Base-by-base conservation (phyloP, 1,284 basidiomycete species). In the Hemileia vastatrix region DNA sequence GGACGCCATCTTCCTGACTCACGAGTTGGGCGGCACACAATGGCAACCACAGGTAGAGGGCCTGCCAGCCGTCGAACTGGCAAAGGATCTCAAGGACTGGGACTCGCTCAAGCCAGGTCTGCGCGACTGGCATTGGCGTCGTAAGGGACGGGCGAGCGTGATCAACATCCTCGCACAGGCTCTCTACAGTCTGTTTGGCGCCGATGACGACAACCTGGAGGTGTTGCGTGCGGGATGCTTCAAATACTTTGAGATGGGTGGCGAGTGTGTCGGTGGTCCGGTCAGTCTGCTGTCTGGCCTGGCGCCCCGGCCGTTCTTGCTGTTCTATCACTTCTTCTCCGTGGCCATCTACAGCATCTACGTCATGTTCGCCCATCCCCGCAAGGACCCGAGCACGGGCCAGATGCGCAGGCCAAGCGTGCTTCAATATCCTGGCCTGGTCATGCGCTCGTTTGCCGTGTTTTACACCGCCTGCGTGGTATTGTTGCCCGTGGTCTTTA, bases 161-260 rank as follows among this genome's bases (percentile, higher is more conserved):
- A 83, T 95, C 64, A 96, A 95, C 70, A 88, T 94, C 19, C 79
- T 96, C 24, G 90, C 87, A 67, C 82, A 95, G 57, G 91, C 92
- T 4, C 76, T 96, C 56, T 95, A 95, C 73, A 88, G 93, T 72
- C 78, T 96, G 24, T 95, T 95, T 71, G 78, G 77, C 18, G 90
- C 90, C 0, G 87, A 93, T 70, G 89, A 86, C 67, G 84, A 84
- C 57, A 80, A 82, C 56, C 82, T 97, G 6, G 83, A 81, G n/a
- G 85, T 94, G 0, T 83, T 98, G 13, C 82, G 90, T 64, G 85
- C 84, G 31, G 94, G 94, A 0, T 97, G 95, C 78, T 96, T 98
- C 83, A 90, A 90, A 73, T 98, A 98, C 78, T 96, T 98, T 73
- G 89, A 95, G 75, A 82, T 83, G 4, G 94, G 94, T 19, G 94